A percentile compares a stretch with the other conserved stretches of the same genome.
phyloP scores from a whole-genome alignment of 495 filamentous ascomycete genomes.

The Thermochaetoides thermophila region DNA sequence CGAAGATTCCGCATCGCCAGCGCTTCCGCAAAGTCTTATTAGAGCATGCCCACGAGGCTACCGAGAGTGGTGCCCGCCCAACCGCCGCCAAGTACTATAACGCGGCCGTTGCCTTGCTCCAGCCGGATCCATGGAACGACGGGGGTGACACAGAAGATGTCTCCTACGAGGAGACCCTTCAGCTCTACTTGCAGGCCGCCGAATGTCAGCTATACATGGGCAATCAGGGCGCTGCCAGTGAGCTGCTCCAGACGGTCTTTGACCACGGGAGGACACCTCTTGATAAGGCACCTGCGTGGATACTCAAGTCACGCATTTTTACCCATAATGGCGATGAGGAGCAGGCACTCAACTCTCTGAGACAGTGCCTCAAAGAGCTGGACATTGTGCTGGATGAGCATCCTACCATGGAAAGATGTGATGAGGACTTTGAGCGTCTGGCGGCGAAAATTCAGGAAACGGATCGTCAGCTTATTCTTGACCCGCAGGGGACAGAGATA shows the following conservation, averaged over 20 bases:
- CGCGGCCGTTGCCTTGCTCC: conserved; percentile 60
- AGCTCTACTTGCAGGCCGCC: conserved; percentile 58
- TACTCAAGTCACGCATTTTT: conserved; percentile 62
- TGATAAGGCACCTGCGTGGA: conserved; percentile 65
- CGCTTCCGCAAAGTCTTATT: conserved; percentile 59
- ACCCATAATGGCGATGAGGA: conserved; percentile 55
- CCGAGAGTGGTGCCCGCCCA: conserved; percentile 63
- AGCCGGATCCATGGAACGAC: conserved; percentile 64
- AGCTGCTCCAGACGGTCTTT: conserved; percentile 50
- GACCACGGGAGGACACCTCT: conserved; percentile 46
- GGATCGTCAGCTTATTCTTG: conserved; percentile 41
- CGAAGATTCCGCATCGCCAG: conserved; percentile 39
- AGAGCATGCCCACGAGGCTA: conserved; percentile 58
- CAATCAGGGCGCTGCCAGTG: conserved; percentile 45
- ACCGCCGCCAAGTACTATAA: conserved; percentile 68
- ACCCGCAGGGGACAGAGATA: no score
- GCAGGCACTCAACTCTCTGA: conserved; percentile 51
- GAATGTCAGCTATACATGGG: conserved; percentile 69
- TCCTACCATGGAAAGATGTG: conserved; percentile 60
- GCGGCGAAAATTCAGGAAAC: conserved; percentile 42
- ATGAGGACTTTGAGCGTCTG: conserved; percentile 50
- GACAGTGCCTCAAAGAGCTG: conserved; percentile 50
- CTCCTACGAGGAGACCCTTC: conserved; percentile 70
- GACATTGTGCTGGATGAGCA: conserved; percentile 48
- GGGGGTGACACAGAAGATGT: conserved; percentile 52